Conservation (phyloP, 1,284 basidiomycete genomes). For the Ustilago trichophora region DNA sequence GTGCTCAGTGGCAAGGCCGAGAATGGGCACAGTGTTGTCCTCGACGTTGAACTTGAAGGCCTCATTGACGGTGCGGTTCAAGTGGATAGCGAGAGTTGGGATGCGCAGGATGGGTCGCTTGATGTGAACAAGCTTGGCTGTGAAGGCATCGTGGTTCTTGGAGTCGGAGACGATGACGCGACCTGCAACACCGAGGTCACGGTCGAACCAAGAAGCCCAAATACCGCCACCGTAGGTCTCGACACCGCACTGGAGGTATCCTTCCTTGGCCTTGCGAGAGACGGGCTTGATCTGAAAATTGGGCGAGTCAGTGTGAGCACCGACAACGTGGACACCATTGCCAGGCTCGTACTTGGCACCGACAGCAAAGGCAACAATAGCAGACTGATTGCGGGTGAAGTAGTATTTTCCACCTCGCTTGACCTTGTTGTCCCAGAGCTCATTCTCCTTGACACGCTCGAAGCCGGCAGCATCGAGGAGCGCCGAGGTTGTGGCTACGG, state of each 20-base stretch:
- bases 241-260: conserved; percentile 63
- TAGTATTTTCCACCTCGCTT: conserved; percentile 85
- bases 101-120: conserved; percentile 85
- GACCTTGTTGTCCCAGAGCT: conserved; percentile 73
- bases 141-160: conserved; percentile 69
- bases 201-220: conserved; percentile 80
- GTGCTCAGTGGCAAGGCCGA: conserved; percentile 64
- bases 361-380: conserved; percentile 65
- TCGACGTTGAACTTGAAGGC: conserved; percentile 71
- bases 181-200: conserved; percentile 89
- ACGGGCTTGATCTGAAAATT: conserved; percentile 76
- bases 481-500: conserved; percentile 67
- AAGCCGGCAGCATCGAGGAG: conserved; percentile 70
- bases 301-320: conserved; percentile 73
- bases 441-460: conserved; percentile 71
- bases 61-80: conserved; percentile 81
- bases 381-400: conserved; percentile 65
- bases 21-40: conserved; percentile 66
- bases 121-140: conserved; percentile 84
- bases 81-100: conserved; percentile 76
- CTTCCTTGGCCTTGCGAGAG: conserved; percentile 73
- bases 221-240: conserved; percentile 74
- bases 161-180: conserved; percentile 76
- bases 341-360: conserved; percentile 63
- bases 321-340: conserved; percentile 71